These are phyloP conservation scores for Arachis stenosperma DNA, from an alignment of 306 rosid genomes.

Conservation along the genomic window DNA sequence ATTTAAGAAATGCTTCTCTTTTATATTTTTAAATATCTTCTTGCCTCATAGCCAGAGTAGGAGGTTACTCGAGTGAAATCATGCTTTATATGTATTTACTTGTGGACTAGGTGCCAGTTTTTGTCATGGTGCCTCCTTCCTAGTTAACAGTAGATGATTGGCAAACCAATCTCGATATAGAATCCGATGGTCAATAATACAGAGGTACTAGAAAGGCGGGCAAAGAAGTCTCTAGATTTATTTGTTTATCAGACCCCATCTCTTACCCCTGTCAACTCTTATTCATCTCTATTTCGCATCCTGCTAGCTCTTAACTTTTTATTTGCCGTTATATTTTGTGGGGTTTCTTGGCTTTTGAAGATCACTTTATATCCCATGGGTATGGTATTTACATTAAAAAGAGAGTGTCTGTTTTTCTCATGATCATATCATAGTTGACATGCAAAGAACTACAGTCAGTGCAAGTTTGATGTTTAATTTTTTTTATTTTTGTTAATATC, in stretches of 20 bases:
- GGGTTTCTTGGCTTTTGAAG: constrained; percentile 7
- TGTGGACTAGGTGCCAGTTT: not conserved
- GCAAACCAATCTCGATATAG: constrained; percentile 14
- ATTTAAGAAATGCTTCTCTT: not conserved
- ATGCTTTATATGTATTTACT: constrained; percentile 14
- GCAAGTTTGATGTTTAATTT: constrained; percentile 18
- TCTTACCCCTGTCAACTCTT: constrained; percentile 20
- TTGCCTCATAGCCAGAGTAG: constrained; percentile 29
- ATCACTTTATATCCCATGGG: constrained; percentile 14
- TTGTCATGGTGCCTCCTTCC: not conserved
- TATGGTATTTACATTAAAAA: not conserved
- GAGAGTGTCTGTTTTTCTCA: not conserved
- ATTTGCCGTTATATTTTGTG: not conserved
- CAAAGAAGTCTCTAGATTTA: not conserved
- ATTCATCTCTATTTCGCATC: constrained; percentile 1
- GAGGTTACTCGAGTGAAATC: constrained; percentile 25
- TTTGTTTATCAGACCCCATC: not conserved
- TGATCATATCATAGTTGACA: constrained; percentile 22
- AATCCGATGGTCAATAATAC: constrained; percentile 7
- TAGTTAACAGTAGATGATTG: not conserved
- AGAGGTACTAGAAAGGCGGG: not conserved
- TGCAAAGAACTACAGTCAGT: constrained; percentile 27
- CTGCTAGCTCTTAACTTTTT: not conserved
- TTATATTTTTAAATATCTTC: constrained; percentile 2
- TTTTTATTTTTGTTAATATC: constrained; percentile 38